Evolutionary conservation across 2,329 filamentous ascomycete species (phyloP), one percentile per base, ranked within the genome.

Genomic region (Gliomastix tumulicola): DNA sequence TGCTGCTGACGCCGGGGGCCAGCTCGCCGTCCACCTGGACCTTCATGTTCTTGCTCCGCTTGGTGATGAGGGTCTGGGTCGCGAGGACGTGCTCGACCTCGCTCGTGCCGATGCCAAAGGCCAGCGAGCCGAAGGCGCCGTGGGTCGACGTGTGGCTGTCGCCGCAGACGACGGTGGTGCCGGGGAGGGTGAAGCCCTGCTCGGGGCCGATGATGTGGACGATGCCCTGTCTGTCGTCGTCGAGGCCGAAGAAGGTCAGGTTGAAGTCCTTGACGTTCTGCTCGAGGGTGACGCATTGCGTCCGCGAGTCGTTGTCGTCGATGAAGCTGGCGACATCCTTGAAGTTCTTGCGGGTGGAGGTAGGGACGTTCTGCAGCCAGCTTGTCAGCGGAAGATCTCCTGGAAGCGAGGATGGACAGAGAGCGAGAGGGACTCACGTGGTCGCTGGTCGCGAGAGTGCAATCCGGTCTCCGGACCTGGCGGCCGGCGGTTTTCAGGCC

Each of bases 131-230:
- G 52, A 97, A 98, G 36, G 92, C 92, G 53, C 92, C 92, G 65
- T 98, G 92, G 44, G 92, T 98, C 19, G 90, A 96, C 32, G 92
- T 98, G 62, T 98, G 92, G 55, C 86, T 94, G 74, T 98, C 92
- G 62, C 92, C 92, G 57, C 92, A 97, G 47, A 97, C 92, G 25
- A 97, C 85, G 4, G 92, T 98, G 37, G 92, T 97, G 49, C 88
- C 92, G 30, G 92, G 92, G 25, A 97, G 82, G 39, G 92, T 98
- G 71, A 98, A 98, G 49, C 92, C 92, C 65, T 98, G 92, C 71
- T 98, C 92, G 28, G 92, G 92, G 23, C 92, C 92, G 51, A 98
- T 97, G 53, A 98, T 87, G 66, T 98, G 92, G 40, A 97, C 92
- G 52, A 98, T 98, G 48, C 92, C 92, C 66, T 98, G 92, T 47